These are phyloP conservation scores for Verbena officinalis DNA, from an alignment of 257 asterid genomes.

Conservation along the genomic window DNA sequence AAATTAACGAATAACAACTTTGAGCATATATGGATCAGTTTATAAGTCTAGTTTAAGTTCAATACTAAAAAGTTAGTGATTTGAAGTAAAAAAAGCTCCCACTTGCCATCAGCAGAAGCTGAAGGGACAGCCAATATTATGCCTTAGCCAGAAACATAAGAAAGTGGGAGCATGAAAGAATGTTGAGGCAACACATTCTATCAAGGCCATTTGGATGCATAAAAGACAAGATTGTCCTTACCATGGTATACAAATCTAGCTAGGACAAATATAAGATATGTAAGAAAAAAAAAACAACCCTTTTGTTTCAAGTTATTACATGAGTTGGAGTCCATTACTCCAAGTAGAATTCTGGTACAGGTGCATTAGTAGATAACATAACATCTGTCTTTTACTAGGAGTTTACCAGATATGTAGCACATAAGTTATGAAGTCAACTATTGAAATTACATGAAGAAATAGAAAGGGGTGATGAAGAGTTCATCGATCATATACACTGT, in stretches of 20 bases:
- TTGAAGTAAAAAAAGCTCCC: conserved; percentile 26
- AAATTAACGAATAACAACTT: conserved; percentile 18
- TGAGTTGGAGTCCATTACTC: conserved; percentile 39
- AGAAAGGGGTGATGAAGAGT: neutral
- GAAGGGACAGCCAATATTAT: conserved; percentile 42
- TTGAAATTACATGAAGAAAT: conserved; percentile 18
- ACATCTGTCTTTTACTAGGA: conserved; percentile 28
- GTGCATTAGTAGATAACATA: conserved; percentile 32
- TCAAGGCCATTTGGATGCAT: conserved; percentile 21
- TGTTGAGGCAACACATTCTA: conserved; percentile 40
- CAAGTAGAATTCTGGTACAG: conserved; percentile 30
- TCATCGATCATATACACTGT: conserved; percentile 19
- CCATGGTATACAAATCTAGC: conserved; percentile 21
- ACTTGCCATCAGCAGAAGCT: conserved; percentile 37
- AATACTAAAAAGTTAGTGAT: conserved; percentile 28
- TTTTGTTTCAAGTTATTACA: conserved; percentile 25
- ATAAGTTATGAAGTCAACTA: conserved; percentile 33
- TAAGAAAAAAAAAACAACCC: conserved; percentile 24
- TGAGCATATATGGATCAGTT: neutral
- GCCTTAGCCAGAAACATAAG: conserved; percentile 39
- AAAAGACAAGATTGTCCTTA: conserved; percentile 39
- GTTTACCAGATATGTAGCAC: conserved; percentile 31
- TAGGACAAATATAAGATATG: conserved; percentile 13
- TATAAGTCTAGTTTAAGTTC: conserved; percentile 7
- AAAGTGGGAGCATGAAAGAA: conserved; percentile 54